phyloP scores from a whole-genome alignment of 1,284 basidiomycete species.

The Vanrija sp. region DNA sequence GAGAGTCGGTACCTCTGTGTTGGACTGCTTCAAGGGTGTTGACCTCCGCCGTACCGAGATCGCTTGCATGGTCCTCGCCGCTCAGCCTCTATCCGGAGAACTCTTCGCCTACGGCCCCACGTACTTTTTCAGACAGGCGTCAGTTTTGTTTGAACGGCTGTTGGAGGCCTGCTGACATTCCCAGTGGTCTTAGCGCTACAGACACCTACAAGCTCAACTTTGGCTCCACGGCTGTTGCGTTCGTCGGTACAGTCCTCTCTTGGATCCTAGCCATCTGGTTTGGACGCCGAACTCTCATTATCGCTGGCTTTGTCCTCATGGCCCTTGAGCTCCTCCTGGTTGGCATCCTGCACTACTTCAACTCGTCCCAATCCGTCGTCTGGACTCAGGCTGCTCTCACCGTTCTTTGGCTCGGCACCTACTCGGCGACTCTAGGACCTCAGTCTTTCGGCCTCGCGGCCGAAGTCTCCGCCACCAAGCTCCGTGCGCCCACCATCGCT shows the following conservation, averaged over 20 bases:
- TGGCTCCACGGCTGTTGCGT: not conserved
- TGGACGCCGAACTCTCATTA: conserved; percentile 28
- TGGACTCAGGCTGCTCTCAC: conserved; percentile 30
- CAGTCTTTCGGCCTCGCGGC: conserved; percentile 17
- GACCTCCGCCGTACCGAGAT: conserved; percentile 46
- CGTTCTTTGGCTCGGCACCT: conserved; percentile 25
- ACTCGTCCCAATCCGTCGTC: conserved; percentile 3
- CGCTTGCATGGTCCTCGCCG: conserved; percentile 2
- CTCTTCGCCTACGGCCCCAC: not conserved
- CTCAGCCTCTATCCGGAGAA: too few relatives aligned
- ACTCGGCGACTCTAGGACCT: conserved; percentile 28
- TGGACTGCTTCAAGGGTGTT: conserved; percentile 46
- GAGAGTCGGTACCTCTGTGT: conserved; percentile 32
- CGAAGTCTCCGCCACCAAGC: conserved; percentile 13
- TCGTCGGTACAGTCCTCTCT: conserved; percentile 1
- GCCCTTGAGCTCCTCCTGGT: conserved; percentile 17
- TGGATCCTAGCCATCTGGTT: not conserved
- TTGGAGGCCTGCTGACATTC: too few relatives aligned
- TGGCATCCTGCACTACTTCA: conserved; percentile 33
- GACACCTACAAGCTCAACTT: not conserved
- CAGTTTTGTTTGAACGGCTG: too few relatives aligned
- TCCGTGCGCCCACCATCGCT: conserved; percentile 51
- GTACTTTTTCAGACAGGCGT: not conserved
- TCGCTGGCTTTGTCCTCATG: conserved; percentile 16
- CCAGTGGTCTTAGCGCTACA: not conserved